Percentiles rank a stretch among this genome's conserved stretches.
These are phyloP conservation scores for Xylaria nigripes DNA, from an alignment of 495 filamentous ascomycete genomes.

Conservation along the genomic window DNA sequence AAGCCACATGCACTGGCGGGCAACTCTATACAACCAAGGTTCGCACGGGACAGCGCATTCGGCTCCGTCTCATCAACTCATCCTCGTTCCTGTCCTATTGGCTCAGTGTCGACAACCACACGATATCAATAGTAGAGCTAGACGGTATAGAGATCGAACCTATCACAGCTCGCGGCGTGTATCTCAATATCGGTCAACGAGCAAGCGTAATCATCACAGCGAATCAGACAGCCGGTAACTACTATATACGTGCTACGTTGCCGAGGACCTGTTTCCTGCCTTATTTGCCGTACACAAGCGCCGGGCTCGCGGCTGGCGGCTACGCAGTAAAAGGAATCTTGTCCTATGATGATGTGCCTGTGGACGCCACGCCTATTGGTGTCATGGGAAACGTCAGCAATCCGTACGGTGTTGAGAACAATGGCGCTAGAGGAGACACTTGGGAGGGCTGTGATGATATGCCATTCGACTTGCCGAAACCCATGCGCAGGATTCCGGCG, in stretches of 20 bases:
- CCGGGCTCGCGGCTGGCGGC: constrained; percentile 16
- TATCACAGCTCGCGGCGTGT: constrained; percentile 19
- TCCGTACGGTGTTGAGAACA: constrained; percentile 25
- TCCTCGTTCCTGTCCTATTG: constrained; percentile 22
- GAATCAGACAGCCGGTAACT: constrained; percentile 19
- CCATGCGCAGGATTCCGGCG: constrained; percentile 20
- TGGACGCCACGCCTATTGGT: constrained; percentile 11
- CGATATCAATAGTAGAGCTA: constrained; percentile 23
- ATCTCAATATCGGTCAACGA: constrained; percentile 25
- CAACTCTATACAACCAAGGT: constrained; percentile 17
- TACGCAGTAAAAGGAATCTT: constrained; percentile 21
- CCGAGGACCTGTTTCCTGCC: constrained; percentile 26
- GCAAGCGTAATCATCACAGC: constrained; percentile 22
- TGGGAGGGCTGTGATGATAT: constrained; percentile 31
- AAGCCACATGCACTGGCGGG: constrained; percentile 17
- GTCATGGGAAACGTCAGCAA: constrained; percentile 21
- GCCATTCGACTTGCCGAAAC: constrained; percentile 26
- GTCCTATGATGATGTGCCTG: constrained; percentile 12
- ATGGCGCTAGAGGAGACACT: constrained; percentile 18
- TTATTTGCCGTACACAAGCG: constrained; percentile 20
- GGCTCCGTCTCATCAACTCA: constrained; percentile 24
- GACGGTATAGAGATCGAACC: constrained; percentile 25
- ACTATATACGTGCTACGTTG: constrained; percentile 23
- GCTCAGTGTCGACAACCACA: constrained; percentile 28
- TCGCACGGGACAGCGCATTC: constrained; percentile 2